Conservation (phyloP, 1,139 yeast species). For the Yamadazyma siamensis region DNA sequence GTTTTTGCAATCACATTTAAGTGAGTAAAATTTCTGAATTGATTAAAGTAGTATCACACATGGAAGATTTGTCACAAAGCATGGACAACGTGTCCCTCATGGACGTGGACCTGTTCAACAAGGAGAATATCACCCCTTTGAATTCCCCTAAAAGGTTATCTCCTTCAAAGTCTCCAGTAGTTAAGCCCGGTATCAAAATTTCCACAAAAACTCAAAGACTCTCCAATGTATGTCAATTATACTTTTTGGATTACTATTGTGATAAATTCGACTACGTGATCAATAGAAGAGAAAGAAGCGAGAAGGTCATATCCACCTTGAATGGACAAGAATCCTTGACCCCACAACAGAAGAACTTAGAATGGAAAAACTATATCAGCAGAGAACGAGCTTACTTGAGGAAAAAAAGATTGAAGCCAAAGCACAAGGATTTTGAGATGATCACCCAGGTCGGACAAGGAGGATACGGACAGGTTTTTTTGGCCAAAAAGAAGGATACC, state of each 20-base stretch:
- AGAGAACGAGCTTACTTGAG: constrained; percentile 83
- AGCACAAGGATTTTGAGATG: constrained; percentile 92
- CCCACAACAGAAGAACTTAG: constrained; percentile 51
- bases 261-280: constrained; percentile 94
- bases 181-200: constrained; percentile 36
- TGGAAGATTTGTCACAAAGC: constrained; percentile 39
- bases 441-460: constrained; percentile 99
- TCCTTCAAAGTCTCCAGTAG: constrained; percentile 19
- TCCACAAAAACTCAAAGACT: constrained; percentile 77
- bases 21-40: constrained; percentile 3
- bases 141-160: constrained; percentile 29
- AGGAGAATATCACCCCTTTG: constrained; percentile 45
- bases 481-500: constrained; percentile 92
- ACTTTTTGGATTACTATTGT: constrained; percentile 91
- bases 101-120: constrained; percentile 43
- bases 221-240: constrained; percentile 79
- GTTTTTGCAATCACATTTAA: constrained; percentile 5
- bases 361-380: constrained; percentile 80
- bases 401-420: constrained; percentile 86
- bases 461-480: constrained; percentile 95
- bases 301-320: constrained; percentile 60
- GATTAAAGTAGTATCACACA: not conserved
- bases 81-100: constrained; percentile 47
- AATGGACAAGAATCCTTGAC: constrained; percentile 40
- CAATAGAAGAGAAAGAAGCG: constrained; percentile 74